Base-by-base conservation (phyloP, 768 basidiomycete genomes). In the Mycena maculata region DNA sequence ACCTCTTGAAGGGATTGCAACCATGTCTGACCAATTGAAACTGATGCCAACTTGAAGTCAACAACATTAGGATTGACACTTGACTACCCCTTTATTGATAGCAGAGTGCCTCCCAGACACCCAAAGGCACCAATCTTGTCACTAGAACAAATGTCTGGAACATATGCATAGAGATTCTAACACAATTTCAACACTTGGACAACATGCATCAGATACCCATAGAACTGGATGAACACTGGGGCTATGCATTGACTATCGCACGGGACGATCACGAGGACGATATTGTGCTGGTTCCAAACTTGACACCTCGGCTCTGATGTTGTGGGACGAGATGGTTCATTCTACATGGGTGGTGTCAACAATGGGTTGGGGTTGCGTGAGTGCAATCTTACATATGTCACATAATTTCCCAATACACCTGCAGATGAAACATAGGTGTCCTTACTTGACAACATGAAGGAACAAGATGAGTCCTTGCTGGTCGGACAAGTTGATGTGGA, bases 121-220 rank as follows among this genome's bases (percentile, higher is more conserved):
- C n/a, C n/a, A n/a, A n/a, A n/a, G n/a, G n/a, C n/a, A n/a, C n/a
- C n/a, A n/a, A n/a, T n/a, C n/a, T n/a, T n/a, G 39, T 72, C 13
- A 60, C 67, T 16, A 50, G 59, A 4, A 23, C 20, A 3, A 71
- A 60, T 48, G 66, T 72, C 52, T 71, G 67, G 67, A 28, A 22
- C 18, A 49, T 69, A 1, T 71, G 72, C 28, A 20, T 25, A 7
- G 25, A 60, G 11, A 50, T 70, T 11, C 39, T 68, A 10, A 15
- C 30, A 3, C 38, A 25, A 11, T 70, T 67, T 23, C 10, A 36
- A 38, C 33, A 54, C 15, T n/a, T 54, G n/a, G 52, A 54, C 15
- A 54, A 54, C 23, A 22, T 54, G n/a, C 52, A 54, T 27, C 33
- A 33, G 4, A 25, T 54, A 7, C 52, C 52, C 10, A 33, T 22